These are phyloP conservation scores for Monilinia laxa DNA, from an alignment of 2,329 filamentous ascomycete genomes.

Conservation along the genomic window DNA sequence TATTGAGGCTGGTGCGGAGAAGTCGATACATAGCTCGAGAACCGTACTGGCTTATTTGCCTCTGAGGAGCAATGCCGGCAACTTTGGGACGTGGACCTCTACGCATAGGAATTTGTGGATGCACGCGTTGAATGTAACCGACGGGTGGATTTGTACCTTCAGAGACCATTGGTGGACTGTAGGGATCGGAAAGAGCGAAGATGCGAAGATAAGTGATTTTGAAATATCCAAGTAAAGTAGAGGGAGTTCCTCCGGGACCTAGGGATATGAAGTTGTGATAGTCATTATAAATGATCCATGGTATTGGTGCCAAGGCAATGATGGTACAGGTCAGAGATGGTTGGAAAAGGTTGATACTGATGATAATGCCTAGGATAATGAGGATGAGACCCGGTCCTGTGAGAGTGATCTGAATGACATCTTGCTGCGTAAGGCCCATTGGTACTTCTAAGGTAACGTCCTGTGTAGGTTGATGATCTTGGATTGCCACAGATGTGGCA, in stretches of 20 bases:
- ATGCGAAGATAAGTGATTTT: slow-evolving; percentile 70
- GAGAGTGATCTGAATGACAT: slow-evolving; percentile 37
- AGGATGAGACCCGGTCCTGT: slow-evolving; percentile 41
- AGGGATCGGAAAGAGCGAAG: slow-evolving; percentile 70
- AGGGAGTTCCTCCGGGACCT: slow-evolving; percentile 77
- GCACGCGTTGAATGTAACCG: slow-evolving; percentile 57
- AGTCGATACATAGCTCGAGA: slow-evolving; percentile 53
- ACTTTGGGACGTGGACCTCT: slow-evolving; percentile 64
- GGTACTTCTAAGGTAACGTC: slow-evolving; percentile 29
- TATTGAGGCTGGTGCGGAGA: slow-evolving; percentile 54
- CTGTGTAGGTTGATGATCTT: slow-evolving; percentile 12
- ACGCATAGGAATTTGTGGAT: slow-evolving; percentile 61
- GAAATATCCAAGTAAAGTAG: slow-evolving; percentile 70
- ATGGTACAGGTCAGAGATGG: slow-evolving; percentile 50
- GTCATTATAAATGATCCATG: slow-evolving; percentile 61
- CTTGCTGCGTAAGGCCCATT: slow-evolving; percentile 33
- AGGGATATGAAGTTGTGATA: slow-evolving; percentile 74
- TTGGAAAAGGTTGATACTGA: slow-evolving; percentile 53
- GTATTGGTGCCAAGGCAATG: slow-evolving; percentile 50
- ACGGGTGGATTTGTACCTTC: slow-evolving; percentile 50
- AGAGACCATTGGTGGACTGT: slow-evolving; percentile 55
- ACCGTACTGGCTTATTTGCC: slow-evolving; percentile 70
- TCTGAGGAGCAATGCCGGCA: slow-evolving; percentile 76
- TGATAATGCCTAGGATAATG: slow-evolving; percentile 53
- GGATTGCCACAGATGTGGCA: not conserved